Base-by-base conservation (phyloP, 208 protist genomes). In the Trypanosoma scelopori region DNA sequence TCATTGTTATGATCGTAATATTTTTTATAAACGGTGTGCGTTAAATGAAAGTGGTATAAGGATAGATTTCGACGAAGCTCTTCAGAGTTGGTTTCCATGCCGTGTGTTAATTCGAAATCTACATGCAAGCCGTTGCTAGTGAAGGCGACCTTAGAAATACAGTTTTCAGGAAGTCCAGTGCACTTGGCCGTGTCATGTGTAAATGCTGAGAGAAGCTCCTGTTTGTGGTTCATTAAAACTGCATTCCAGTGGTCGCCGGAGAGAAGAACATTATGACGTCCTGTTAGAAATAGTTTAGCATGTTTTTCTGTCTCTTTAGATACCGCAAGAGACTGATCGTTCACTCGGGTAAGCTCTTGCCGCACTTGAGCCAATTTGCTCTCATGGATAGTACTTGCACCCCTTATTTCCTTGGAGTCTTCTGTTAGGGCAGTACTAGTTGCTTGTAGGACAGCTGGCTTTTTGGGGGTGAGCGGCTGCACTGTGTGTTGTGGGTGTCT, bases 181-280 rank as follows among this genome's bases (percentile, higher is more conserved):
- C 60, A 67, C 1, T 35, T 42, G 16, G 43, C 51, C 23, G 51
- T 58, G 20, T 76, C 63, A 39, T n/a, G 27, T 16, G 18, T 50
- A 30, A 76, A 68, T 46, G 52, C 71, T 27, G 55, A 42, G 6
- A 49, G 25, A 30, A 71, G 48, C 11, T 67, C 56, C 1, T 71
- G 22, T 1, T 55, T 46, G 18, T 55, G 55, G 25, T 49, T 22
- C 5, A 22, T 30, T n/a, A 76, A 47, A 35, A 66, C 39, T 22
- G 15, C 3, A 20, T 43, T 41, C 56, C 63, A 76, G 18, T 18
- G 63, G 18, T 76, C 53, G 18, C 63, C 71, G 15, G 63, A 48
- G 37, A 76, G 64, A 25, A 57, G 47, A 25, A 55, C 48, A 37
- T 30, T 20, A 46, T 62, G 62, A 63, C 45, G 59, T 7, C 52